phyloP scores from a whole-genome alignment of 345 rosid species.

The Turritis glabra region DNA sequence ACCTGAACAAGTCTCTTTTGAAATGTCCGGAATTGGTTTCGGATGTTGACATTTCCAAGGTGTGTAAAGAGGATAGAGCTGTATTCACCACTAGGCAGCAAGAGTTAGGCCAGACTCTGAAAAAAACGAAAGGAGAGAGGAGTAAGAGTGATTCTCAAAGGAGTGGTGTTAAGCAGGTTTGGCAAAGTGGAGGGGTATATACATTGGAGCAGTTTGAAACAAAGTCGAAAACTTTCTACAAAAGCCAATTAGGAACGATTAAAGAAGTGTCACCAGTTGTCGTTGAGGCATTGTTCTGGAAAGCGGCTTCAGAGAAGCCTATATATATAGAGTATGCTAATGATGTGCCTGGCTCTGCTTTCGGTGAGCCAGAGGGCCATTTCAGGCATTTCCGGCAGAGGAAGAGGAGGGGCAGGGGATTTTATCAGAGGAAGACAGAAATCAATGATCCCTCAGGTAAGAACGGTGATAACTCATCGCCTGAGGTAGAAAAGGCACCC shows the following conservation, averaged over 20 bases:
- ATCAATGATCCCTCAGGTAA: constrained; percentile 28
- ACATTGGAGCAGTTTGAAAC: constrained; percentile 94
- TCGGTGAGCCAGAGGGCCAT: constrained; percentile 80
- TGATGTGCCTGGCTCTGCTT: constrained; percentile 97
- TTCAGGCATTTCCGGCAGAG: constrained; percentile 59
- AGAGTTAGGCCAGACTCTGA: constrained; percentile 79
- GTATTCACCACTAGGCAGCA: constrained; percentile 96
- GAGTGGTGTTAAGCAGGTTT: constrained; percentile 79
- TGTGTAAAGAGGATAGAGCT: constrained; percentile 57
- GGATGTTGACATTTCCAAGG: constrained; percentile 44
- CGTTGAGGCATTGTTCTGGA: constrained; percentile 91
- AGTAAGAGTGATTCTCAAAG: constrained; percentile 37
- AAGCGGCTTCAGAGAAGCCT: constrained; percentile 81
- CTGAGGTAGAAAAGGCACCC: constrained; percentile 35
- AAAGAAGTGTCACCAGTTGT: constrained; percentile 77
- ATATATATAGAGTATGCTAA: constrained; percentile 95
- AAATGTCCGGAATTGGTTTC: constrained; percentile 75
- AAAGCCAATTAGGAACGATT: constrained; percentile 58
- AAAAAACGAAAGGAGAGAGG: constrained; percentile 49
- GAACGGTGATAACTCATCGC: constrained; percentile 28
- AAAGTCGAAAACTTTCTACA: constrained; percentile 77
- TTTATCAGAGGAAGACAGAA: constrained; percentile 61
- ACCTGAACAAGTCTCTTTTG: constrained; percentile 79
- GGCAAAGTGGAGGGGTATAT: constrained; percentile 97
- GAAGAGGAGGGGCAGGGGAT: constrained; percentile 67